phyloP scores from a whole-genome alignment of 257 asterid genomes.

The Misopates orontium region DNA sequence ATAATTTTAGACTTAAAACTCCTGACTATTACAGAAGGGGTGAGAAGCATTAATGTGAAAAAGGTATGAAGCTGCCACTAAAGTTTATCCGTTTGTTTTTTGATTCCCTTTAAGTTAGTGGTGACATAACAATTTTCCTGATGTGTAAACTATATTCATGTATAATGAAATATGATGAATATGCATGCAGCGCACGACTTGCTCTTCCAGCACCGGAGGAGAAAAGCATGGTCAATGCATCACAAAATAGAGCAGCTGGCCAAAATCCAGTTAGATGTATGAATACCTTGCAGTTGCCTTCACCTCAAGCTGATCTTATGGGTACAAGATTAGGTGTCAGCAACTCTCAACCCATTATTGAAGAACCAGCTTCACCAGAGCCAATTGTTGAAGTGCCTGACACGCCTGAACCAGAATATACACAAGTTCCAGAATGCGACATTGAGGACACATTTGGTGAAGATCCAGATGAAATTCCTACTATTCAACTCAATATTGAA shows the following conservation, averaged over 20 bases:
- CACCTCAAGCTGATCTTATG: constrained; percentile 42
- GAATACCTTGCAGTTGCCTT: constrained; percentile 62
- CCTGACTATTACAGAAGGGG: constrained; percentile 13
- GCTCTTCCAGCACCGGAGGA: constrained; percentile 89
- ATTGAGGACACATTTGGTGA: constrained; percentile 59
- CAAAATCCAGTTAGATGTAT: constrained; percentile 38
- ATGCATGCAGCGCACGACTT: constrained; percentile 79
- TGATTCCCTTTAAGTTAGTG: constrained; percentile 3
- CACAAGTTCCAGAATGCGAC: constrained; percentile 49
- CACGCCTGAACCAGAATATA: constrained; percentile 63
- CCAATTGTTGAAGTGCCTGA: constrained; percentile 66
- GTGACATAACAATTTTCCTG: constrained; percentile 5
- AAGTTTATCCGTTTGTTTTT: constrained; percentile 1
- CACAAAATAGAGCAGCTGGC: constrained; percentile 45
- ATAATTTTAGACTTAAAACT: not conserved
- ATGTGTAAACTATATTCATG: constrained; percentile 12
- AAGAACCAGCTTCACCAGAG: constrained; percentile 64
- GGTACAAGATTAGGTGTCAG: constrained; percentile 32
- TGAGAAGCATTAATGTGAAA: not conserved
- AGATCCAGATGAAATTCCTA: constrained; percentile 83
- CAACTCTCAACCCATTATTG: constrained; percentile 62
- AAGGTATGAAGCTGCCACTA: constrained; percentile 14
- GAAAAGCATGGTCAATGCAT: constrained; percentile 50
- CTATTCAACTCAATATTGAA: constrained; percentile 78
- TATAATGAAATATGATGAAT: constrained; percentile 7